A percentile compares a stretch with the other conserved stretches of the same genome.
These are phyloP conservation scores for Pistacia atlantica DNA, from an alignment of 345 rosid genomes.

Conservation along the genomic window DNA sequence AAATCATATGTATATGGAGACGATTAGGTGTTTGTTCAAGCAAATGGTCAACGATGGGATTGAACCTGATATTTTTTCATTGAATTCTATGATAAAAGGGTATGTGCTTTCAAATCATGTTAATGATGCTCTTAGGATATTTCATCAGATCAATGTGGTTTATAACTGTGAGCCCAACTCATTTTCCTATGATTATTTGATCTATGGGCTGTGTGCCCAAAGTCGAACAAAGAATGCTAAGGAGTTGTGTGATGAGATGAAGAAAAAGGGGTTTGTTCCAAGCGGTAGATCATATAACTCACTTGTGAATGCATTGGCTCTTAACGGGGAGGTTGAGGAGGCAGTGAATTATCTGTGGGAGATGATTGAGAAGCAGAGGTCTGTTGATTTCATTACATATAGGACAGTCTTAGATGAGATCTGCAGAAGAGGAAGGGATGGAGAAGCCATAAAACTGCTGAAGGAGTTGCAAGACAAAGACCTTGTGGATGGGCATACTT, in stretches of 20 bases:
- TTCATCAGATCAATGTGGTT: conserved; percentile 84
- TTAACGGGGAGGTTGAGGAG: conserved; percentile 63
- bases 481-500: conserved; percentile 56
- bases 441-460: conserved; percentile 60
- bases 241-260: conserved; percentile 75
- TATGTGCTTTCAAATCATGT: conserved; percentile 87
- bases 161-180: conserved; percentile 73
- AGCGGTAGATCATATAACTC: conserved; percentile 82
- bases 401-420: conserved; percentile 76
- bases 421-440: conserved; percentile 54
- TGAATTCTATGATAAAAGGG: conserved; percentile 83
- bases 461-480: conserved; percentile 57
- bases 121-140: conserved; percentile 87
- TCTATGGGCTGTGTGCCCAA: conserved; percentile 88
- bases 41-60: conserved; percentile 83
- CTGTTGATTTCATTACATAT: conserved; percentile 67
- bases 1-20: conserved; percentile 81
- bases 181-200: conserved; percentile 76
- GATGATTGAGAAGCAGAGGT: conserved; percentile 65
- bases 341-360: conserved; percentile 68
- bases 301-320: conserved; percentile 75
- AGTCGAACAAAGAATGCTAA: conserved; percentile 76
- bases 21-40: conserved; percentile 69
- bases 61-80: conserved; percentile 68
- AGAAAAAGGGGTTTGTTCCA: conserved; percentile 70